Percentiles rank a stretch among this genome's conserved stretches.
Evolutionary conservation across 1,284 basidiomycete species (phyloP).

Genomic region (Exobasidium rhododendri): DNA sequence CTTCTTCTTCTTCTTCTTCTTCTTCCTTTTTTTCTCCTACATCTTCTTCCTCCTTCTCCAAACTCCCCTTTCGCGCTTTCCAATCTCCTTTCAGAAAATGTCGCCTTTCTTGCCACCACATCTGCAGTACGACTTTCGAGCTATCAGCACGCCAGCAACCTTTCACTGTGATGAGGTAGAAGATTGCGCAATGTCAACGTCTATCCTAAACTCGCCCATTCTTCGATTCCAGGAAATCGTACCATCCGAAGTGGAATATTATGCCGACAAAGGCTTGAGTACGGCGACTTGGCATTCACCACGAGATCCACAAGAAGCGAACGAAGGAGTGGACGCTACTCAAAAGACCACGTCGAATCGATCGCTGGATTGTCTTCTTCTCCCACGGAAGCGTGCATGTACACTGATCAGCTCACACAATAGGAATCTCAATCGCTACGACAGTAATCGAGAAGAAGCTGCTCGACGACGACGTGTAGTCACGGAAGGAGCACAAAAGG

Average conservation of each 20-base stretch:
- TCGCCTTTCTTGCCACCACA: neutral
- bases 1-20: neutral
- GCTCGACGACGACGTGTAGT: no score
- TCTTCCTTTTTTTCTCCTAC: neutral
- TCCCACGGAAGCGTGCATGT: neutral
- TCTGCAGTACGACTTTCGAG: neutral
- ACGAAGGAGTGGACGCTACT: neutral
- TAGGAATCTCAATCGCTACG: neutral
- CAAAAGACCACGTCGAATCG: neutral
- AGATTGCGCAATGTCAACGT: neutral
- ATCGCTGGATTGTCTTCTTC: neutral
- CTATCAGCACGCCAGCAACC: neutral
- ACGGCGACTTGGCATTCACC: neutral
- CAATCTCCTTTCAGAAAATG: neutral
- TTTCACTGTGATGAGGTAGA: neutral
- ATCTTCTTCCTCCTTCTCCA: neutral
- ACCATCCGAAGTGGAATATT: neutral
- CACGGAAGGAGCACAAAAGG: neutral
- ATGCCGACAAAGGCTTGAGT: neutral
- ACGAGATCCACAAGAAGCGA: neutral
- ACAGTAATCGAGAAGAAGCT: neutral
- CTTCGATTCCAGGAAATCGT: neutral
- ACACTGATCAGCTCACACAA: no score
- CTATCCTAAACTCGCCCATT: neutral
- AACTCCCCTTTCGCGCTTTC: neutral